phyloP scores from a whole-genome alignment of 495 filamentous ascomycete genomes.

The Hypoxylon intermedium region DNA sequence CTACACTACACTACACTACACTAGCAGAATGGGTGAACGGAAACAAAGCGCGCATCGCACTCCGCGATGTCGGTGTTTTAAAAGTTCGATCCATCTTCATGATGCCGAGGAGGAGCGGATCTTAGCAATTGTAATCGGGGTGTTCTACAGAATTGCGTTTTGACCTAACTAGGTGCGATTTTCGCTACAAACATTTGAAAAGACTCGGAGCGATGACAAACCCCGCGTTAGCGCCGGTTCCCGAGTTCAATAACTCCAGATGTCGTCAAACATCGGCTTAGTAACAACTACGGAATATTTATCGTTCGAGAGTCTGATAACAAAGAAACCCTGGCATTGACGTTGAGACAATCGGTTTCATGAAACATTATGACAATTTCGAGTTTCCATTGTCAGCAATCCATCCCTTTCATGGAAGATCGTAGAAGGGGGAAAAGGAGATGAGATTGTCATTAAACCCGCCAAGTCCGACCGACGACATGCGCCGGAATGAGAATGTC shows the following conservation, averaged over 20 bases:
- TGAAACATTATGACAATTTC: slow-evolving; percentile 6
- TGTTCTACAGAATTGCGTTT: too few relatives aligned
- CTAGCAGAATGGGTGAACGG: too few relatives aligned
- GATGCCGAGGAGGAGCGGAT: slow-evolving; percentile 30
- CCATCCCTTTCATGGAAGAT: not conserved
- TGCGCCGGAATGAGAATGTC: slow-evolving; percentile 18
- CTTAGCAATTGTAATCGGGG: slow-evolving; percentile 17
- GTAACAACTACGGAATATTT: too few relatives aligned
- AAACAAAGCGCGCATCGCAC: slow-evolving; percentile 15
- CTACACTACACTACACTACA: too few relatives aligned
- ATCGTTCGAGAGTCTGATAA: not conserved
- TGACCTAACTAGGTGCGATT: not conserved
- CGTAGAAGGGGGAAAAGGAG: slow-evolving; percentile 2
- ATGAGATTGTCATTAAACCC: slow-evolving; percentile 6
- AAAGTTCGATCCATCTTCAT: slow-evolving; percentile 4
- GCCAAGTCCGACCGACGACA: slow-evolving; percentile 24
- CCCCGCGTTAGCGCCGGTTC: slow-evolving; percentile 28
- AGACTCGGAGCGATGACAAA: slow-evolving; percentile 24
- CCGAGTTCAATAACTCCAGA: not conserved
- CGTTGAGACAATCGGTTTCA: slow-evolving; percentile 17
- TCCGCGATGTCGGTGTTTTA: slow-evolving; percentile 34
- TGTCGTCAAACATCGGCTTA: slow-evolving; percentile 6
- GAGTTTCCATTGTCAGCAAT: not conserved
- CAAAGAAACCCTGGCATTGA: slow-evolving; percentile 2
- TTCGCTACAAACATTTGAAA: not conserved